phyloP scores from a whole-genome alignment of 1,139 yeast genomes.

The Hansenula sp. region DNA sequence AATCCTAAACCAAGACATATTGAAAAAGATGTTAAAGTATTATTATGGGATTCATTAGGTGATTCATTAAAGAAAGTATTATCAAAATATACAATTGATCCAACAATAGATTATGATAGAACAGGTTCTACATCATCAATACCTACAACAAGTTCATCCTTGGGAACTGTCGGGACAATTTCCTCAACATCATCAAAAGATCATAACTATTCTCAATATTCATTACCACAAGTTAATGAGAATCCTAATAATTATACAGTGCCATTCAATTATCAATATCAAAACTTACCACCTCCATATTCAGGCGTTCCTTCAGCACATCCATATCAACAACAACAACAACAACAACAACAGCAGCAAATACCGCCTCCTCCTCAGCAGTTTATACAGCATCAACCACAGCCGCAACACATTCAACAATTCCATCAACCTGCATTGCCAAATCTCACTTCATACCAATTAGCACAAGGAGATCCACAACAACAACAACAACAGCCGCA shows the following conservation, averaged over 20 bases:
- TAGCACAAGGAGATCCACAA: no score
- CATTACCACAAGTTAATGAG: neutral
- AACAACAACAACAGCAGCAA: no score
- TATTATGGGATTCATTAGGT: conserved; percentile 52
- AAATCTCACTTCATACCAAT: no score
- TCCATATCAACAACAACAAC: neutral
- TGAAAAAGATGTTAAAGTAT: conserved; percentile 69
- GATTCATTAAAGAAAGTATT: conserved; percentile 59
- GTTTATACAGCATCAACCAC: neutral
- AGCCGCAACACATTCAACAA: neutral
- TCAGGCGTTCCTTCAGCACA: no score
- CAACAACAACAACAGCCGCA: no score
- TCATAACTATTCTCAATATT: neutral
- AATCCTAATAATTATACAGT: neutral
- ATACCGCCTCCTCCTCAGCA: neutral
- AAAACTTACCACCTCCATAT: neutral
- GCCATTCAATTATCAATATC: neutral
- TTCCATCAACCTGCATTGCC: neutral
- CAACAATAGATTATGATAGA: neutral
- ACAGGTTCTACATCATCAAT: neutral
- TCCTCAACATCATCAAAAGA: neutral
- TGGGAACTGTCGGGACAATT: neutral
- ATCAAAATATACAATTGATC: conserved; percentile 42
- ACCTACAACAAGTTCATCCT: neutral
- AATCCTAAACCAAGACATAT: conserved; percentile 69